phyloP scores from a whole-genome alignment of 306 rosid species.

The Cucumis sativus region Cucumber_9930_V3 NC_026655.2:16702501-16703000 shows the following conservation, averaged over 20 bases:
- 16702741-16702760: neutral
- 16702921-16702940: neutral
- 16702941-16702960: neutral
- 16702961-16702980: conserved; percentile 1
- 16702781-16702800: neutral
- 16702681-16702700: neutral
- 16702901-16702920: neutral
- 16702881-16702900: neutral
- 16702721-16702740: neutral
- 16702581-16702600: neutral
- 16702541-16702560: neutral
- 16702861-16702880: neutral
- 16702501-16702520: neutral
- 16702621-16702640: neutral
- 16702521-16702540: neutral
- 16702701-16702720: neutral
- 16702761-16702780: neutral
- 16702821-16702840: neutral
- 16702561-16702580: neutral
- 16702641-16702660: neutral
- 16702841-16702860: neutral
- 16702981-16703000: neutral
- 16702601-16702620: neutral
- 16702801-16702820: neutral
- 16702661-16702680: neutral